Percentiles rank a stretch among this genome's conserved stretches.
phyloP scores from a whole-genome alignment of 2,329 filamentous ascomycete genomes.

The Leptodontidium sp. region DNA sequence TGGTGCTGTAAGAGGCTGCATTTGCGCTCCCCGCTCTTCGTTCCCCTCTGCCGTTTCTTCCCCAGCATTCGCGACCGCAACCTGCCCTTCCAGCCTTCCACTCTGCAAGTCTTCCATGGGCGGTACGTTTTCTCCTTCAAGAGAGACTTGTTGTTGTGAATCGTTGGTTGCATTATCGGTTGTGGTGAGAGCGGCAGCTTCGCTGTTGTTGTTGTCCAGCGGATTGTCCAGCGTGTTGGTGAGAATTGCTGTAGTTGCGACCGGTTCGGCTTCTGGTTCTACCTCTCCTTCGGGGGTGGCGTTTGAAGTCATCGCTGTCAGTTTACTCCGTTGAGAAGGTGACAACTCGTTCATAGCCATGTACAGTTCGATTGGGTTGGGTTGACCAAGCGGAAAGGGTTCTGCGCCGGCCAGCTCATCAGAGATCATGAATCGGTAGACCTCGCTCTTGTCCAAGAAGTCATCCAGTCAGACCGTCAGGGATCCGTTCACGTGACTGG shows the following conservation, averaged over 20 bases:
- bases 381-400: background rate
- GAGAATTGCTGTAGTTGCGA: conserved; percentile 23
- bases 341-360: conserved; percentile 47
- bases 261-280: background rate
- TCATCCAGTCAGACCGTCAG: background rate
- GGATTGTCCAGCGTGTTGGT: conserved; percentile 15
- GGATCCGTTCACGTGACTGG: background rate
- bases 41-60: background rate
- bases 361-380: background rate
- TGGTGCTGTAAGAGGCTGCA: background rate
- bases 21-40: conserved; percentile 12
- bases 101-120: background rate
- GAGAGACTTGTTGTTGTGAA: conserved; percentile 9
- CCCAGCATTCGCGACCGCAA: background rate
- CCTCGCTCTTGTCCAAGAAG: background rate
- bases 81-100: background rate
- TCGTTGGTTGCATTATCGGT: conserved; percentile 19
- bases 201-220: conserved; percentile 8
- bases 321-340: conserved; percentile 30
- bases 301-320: conserved; percentile 49
- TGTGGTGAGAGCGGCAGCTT: conserved; percentile 31
- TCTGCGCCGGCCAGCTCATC: background rate
- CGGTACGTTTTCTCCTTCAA: conserved; percentile 6
- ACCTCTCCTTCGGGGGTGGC: conserved; percentile 24
- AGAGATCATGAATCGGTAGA: background rate